phyloP scores from a whole-genome alignment of 2,329 filamentous ascomycete genomes.

The Emmonsia crescens region DNA sequence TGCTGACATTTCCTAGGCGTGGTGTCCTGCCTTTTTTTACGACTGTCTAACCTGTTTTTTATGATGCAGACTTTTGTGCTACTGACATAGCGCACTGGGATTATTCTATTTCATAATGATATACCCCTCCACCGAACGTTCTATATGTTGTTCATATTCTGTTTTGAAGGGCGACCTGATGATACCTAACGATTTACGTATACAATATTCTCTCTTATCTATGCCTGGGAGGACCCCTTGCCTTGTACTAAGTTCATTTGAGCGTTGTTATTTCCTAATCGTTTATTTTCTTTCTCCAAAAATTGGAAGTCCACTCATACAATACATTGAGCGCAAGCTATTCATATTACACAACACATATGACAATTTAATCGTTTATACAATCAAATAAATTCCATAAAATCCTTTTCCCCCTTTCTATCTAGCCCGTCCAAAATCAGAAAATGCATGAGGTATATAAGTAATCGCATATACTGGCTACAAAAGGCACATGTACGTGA shows the following conservation, averaged over 20 bases:
- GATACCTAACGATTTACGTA: not conserved
- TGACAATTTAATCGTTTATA: not conserved
- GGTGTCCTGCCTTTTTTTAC: not conserved
- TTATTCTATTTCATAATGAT: not conserved
- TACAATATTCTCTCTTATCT: not conserved
- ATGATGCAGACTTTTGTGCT: not conserved
- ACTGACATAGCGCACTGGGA: not conserved
- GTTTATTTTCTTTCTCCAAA: not conserved
- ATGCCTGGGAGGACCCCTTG: not conserved
- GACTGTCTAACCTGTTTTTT: not conserved
- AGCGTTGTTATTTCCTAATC: not conserved
- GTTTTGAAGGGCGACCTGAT: not conserved
- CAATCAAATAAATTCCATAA: not conserved
- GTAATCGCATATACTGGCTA: not conserved
- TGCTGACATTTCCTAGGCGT: not conserved
- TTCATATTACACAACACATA: not conserved
- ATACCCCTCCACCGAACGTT: not conserved
- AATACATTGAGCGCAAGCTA: not conserved
- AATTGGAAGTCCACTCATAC: not conserved
- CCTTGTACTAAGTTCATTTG: not conserved
- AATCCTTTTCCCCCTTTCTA: not conserved
- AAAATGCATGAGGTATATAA: not conserved
- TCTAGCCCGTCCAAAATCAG: not conserved
- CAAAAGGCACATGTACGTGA: not conserved
- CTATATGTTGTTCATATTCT: not conserved